These are phyloP conservation scores for Asparagopsis taxiformis DNA, from an alignment of 31 red algal species.

Conservation along the genomic window DNA sequence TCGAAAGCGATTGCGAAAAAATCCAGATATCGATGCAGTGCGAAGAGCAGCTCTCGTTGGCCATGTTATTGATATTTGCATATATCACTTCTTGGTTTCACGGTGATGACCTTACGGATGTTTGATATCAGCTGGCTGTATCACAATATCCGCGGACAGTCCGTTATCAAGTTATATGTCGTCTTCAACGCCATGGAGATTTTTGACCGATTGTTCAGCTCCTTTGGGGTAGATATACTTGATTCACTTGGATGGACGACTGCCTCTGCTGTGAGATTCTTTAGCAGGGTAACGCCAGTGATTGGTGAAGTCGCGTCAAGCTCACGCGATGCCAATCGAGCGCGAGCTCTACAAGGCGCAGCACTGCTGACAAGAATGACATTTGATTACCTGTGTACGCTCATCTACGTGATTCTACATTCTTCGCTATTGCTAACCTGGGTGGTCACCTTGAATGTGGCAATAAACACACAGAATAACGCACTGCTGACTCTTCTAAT, in stretches of 20 bases:
- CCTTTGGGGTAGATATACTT: conserved; percentile 85
- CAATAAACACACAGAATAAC: conserved; percentile 88
- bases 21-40: no score
- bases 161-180: conserved; percentile 88
- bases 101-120: conserved; percentile 20
- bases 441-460: conserved; percentile 91
- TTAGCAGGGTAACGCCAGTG: conserved; percentile 16
- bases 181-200: conserved; percentile 95
- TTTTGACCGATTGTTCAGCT: conserved; percentile 79
- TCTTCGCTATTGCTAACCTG: conserved; percentile 62
- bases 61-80: conserved; percentile 66
- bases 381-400: conserved; percentile 63
- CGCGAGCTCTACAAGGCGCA: conserved; percentile 47
- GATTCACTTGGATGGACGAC: conserved; percentile 83
- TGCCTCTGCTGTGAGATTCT: conserved; percentile 52
- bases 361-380: conserved; percentile 50
- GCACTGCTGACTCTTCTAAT: conserved; percentile 84
- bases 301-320: neutral
- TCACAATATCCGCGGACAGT: conserved; percentile 91
- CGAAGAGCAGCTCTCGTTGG: no score
- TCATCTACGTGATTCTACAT: conserved; percentile 66
- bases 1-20: no score
- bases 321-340: conserved; percentile 8
- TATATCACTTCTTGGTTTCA: conserved; percentile 39
- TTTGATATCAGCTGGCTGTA: conserved; percentile 79